Evolutionary conservation across 208 protist species (phyloP), one percentile per base, ranked within the genome.

Genomic region (Phytomonas serpens): DNA sequence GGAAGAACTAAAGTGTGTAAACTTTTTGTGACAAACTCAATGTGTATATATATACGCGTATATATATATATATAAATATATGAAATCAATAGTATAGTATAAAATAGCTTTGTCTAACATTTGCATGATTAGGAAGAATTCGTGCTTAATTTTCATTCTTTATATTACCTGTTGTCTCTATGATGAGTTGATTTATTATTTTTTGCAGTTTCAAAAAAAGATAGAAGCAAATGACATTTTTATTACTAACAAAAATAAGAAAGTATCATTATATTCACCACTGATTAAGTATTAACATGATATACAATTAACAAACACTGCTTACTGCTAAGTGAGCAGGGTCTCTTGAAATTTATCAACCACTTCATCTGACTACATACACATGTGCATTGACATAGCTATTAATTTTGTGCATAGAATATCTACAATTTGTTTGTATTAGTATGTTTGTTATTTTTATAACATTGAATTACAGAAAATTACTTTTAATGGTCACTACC

Each of bases 61-160:
- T 68, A 68, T 6, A 33, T 61, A 68, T 68, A 31, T n/a, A 68
- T 31, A 31, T 68, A 66, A 33, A 66, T 68, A 68, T 31, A 68
- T 36, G 34, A 36, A 7, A 6, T 7, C 34, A 36, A 36, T 36
- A 36, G 34, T 36, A 36, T 36, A 6, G 2, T 6, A 36, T 36
- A 36, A 36, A 36, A 36, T 36, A 36, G n/a, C 34, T 7, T 36
- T 36, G 6, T 7, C 2, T 7, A 36, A 6, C 34, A 36, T 36
- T 36, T 16, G 52, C 16, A 23, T 47, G 40, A 10, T 19, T 47
- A 19, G 40, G 13, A 47, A 47, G 4, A 47, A 47, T 47, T 47
- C 40, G 16, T 47, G 16, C 16, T 1, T 19, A 47, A 47, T 47
- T 47, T 23, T 47, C 16, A 40, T 47, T 19, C 2, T 47, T 47